Percentiles rank a stretch among this genome's conserved stretches.
Conservation (phyloP, 2,329 filamentous ascomycete genomes). For the Aaosphaeria pasadenensis region DNA sequence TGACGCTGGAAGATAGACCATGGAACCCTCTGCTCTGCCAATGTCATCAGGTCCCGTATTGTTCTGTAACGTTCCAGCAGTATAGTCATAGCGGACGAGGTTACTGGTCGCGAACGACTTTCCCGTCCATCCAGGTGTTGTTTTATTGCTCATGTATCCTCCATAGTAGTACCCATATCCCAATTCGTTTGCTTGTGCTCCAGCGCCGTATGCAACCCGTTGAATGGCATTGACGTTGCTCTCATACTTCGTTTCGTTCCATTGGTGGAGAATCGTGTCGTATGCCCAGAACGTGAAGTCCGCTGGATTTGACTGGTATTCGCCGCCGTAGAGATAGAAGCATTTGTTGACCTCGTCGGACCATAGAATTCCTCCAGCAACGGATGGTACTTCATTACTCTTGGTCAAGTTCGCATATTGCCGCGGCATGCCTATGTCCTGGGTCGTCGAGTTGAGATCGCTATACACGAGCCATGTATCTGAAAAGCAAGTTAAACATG, state of each 20-base stretch:
- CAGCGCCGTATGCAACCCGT: slow-evolving; percentile 56
- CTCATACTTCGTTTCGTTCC: slow-evolving; percentile 48
- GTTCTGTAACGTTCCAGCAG: slow-evolving; percentile 51
- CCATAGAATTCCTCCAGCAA: slow-evolving; percentile 54
- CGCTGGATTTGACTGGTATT: slow-evolving; percentile 46
- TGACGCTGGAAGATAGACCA: slow-evolving; percentile 60
- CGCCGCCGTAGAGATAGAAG: slow-evolving; percentile 62
- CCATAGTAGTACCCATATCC: slow-evolving; percentile 62
- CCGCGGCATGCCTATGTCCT: slow-evolving; percentile 46
- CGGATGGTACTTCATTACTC: slow-evolving; percentile 54
- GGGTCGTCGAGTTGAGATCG: slow-evolving; percentile 48
- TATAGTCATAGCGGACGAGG: slow-evolving; percentile 59
- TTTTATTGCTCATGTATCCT: slow-evolving; percentile 58
- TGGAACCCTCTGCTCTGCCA: slow-evolving; percentile 57
- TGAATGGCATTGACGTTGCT: slow-evolving; percentile 36
- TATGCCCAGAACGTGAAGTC: slow-evolving; percentile 55
- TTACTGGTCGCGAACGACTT: slow-evolving; percentile 48
- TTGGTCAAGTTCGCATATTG: slow-evolving; percentile 59
- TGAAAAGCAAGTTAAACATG: slow-evolving; percentile 21
- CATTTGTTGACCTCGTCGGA: slow-evolving; percentile 61
- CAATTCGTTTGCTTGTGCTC: slow-evolving; percentile 52
- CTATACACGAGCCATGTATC: slow-evolving; percentile 57
- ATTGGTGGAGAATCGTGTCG: slow-evolving; percentile 56
- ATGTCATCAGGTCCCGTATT: slow-evolving; percentile 51
- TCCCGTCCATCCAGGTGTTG: slow-evolving; percentile 51